Percentiles rank a stretch among this genome's conserved stretches.
phyloP scores from a whole-genome alignment of 2,329 filamentous ascomycete species.

The Colletotrichum sp. region DNA sequence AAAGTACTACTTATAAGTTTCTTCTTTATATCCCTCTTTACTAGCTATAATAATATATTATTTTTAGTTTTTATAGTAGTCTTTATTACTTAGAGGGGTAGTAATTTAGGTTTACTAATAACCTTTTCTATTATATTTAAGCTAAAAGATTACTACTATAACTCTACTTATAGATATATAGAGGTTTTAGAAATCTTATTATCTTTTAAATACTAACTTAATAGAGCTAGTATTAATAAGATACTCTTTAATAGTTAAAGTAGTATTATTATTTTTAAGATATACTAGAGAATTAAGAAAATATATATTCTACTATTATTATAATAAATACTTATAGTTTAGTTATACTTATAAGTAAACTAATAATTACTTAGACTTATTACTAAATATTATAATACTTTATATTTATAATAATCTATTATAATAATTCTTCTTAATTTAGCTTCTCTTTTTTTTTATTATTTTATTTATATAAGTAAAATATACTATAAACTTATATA shows the following conservation, averaged over 20 bases:
- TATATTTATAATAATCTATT: background rate
- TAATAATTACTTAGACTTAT: background rate
- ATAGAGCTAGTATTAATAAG: background rate
- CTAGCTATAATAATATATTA: background rate
- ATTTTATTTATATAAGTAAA: background rate
- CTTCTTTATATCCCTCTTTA: background rate
- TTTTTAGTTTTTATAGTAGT: background rate
- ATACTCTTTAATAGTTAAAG: background rate
- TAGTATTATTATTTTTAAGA: background rate
- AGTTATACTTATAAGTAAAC: background rate
- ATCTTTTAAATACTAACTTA: background rate
- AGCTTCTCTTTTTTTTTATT: background rate
- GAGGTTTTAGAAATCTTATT: background rate
- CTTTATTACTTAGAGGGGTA: background rate
- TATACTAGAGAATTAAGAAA: background rate
- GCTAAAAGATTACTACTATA: too few species aligned
- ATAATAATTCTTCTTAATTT: background rate
- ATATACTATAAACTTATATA: background rate
- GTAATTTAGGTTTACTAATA: background rate
- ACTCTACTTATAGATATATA: background rate
- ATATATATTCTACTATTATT: background rate
- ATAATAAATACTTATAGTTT: background rate
- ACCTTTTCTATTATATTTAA: background rate
- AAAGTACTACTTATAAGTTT: background rate
- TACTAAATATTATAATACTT: background rate